These are phyloP conservation scores for Symbiodinium natans DNA, from an alignment of 73 alveolate species.

Conservation along the genomic window DNA sequence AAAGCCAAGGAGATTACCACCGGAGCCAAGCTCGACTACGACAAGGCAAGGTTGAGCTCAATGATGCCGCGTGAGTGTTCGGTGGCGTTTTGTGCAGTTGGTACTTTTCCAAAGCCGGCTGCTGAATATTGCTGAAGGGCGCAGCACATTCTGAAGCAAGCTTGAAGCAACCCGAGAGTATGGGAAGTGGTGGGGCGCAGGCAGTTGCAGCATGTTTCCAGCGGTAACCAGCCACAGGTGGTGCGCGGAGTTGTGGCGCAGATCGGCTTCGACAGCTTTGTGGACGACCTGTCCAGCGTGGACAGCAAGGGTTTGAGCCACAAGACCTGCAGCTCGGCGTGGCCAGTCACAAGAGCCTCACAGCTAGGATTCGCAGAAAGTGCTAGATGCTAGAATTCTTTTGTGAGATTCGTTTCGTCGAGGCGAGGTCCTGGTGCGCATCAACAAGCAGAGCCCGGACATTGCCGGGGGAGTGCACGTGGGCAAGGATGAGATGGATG, in stretches of 20 bases:
- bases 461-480: constrained; percentile 98
- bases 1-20: constrained; percentile 98
- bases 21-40: constrained; percentile 96
- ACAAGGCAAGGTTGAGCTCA: too few relatives aligned
- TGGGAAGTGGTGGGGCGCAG: too few relatives aligned
- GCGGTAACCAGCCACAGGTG: too few relatives aligned
- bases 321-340: constrained; percentile 95
- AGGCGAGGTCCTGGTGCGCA: constrained; percentile 97
- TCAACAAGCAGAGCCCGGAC: constrained; percentile 97
- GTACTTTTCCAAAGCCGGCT: too few relatives aligned
- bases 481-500: constrained; percentile 95
- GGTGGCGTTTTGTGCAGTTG: too few relatives aligned
- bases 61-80: too few relatives aligned
- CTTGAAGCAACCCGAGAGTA: too few relatives aligned
- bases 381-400: neutral
- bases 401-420: neutral
- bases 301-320: constrained; percentile 98
- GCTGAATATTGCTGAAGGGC: too few relatives aligned
- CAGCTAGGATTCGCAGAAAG: too few relatives aligned
- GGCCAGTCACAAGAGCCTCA: too few relatives aligned
- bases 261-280: constrained; percentile 54
- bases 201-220: too few relatives aligned
- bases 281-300: constrained; percentile 94
- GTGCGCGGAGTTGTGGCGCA: constrained; percentile 82
- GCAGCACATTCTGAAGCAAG: too few relatives aligned